phyloP scores from a whole-genome alignment of 208 protist species.

The Wallacemonas collosoma region DNA sequence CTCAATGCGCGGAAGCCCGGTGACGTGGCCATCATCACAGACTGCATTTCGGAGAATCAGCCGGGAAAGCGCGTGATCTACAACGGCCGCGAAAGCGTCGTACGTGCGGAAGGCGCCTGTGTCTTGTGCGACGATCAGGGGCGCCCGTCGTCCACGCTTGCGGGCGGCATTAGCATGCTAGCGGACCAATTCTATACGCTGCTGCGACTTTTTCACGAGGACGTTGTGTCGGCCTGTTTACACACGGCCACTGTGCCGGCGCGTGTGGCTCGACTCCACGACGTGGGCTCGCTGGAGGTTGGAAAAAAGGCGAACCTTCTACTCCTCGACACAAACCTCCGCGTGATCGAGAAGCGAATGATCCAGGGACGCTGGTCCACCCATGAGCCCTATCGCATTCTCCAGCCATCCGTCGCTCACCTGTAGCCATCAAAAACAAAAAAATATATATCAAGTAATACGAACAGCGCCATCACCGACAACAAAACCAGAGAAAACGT shows the following conservation, averaged over 20 bases:
- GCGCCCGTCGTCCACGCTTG: constrained; percentile 48
- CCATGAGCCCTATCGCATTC: constrained; percentile 45
- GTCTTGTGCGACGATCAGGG: constrained; percentile 62
- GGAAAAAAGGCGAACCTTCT: constrained; percentile 69
- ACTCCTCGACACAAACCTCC: constrained; percentile 53
- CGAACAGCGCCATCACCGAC: constrained; percentile 7
- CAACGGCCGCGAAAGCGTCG: constrained; percentile 58
- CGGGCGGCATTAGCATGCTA: constrained; percentile 60
- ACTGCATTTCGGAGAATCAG: constrained; percentile 66
- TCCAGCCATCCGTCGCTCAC: constrained; percentile 55
- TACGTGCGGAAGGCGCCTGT: constrained; percentile 58
- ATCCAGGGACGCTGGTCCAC: constrained; percentile 44
- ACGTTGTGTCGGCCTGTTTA: constrained; percentile 52
- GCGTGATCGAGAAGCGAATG: constrained; percentile 60
- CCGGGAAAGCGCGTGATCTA: constrained; percentile 59
- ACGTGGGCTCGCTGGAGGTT: constrained; percentile 43
- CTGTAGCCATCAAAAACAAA: constrained; percentile 35
- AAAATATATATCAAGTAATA: not conserved
- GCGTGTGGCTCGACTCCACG: constrained; percentile 46
- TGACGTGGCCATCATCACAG: constrained; percentile 68
- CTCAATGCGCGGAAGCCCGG: constrained; percentile 39
- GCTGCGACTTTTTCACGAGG: constrained; percentile 55
- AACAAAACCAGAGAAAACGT: not conserved
- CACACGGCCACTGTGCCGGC: constrained; percentile 66
- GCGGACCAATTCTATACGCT: constrained; percentile 66